phyloP scores from a whole-genome alignment of 1,284 basidiomycete genomes.

The Moesziomyces antarcticus region DNA sequence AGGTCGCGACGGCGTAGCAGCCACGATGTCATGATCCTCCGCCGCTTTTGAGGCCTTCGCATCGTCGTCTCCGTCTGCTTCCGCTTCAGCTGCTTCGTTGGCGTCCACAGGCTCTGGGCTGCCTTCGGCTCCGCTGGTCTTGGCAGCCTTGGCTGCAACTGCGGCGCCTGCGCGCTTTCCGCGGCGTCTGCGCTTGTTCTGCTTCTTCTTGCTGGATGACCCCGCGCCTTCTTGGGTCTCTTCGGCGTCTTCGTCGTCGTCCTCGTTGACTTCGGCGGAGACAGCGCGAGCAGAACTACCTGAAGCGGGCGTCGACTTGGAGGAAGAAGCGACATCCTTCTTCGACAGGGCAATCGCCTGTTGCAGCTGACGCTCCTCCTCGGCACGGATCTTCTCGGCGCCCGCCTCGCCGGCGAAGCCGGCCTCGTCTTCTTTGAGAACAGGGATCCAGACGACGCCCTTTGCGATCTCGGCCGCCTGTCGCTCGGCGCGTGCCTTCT shows the following conservation, averaged over 20 bases:
- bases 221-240: slow-evolving; percentile 18
- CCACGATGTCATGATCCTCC: slow-evolving; percentile 1
- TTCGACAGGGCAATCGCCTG: slow-evolving; percentile 36
- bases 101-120: slow-evolving; percentile 39
- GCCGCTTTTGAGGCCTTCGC: too few relatives aligned
- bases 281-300: neutral
- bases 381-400: slow-evolving; percentile 27
- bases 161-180: slow-evolving; percentile 61
- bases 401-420: slow-evolving; percentile 22
- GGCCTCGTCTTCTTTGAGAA: slow-evolving; percentile 52
- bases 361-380: slow-evolving; percentile 36
- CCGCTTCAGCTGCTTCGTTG: slow-evolving; percentile 7
- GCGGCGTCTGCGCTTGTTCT: slow-evolving; percentile 59
- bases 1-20: slow-evolving; percentile 12
- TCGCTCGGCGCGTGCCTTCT: slow-evolving; percentile 30
- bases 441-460: slow-evolving; percentile 54
- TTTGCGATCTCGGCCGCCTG: slow-evolving; percentile 51
- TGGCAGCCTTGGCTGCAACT: slow-evolving; percentile 70
- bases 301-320: neutral
- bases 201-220: slow-evolving; percentile 34
- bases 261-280: slow-evolving; percentile 10
- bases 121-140: slow-evolving; percentile 72
- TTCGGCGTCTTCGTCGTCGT: slow-evolving; percentile 30
- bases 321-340: neutral
- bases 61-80: neutral